Evolutionary conservation across 768 basidiomycete genomes (phyloP), one percentile per base, ranked within the genome.

Genomic region (Kwoniella bestiolae): DNA sequence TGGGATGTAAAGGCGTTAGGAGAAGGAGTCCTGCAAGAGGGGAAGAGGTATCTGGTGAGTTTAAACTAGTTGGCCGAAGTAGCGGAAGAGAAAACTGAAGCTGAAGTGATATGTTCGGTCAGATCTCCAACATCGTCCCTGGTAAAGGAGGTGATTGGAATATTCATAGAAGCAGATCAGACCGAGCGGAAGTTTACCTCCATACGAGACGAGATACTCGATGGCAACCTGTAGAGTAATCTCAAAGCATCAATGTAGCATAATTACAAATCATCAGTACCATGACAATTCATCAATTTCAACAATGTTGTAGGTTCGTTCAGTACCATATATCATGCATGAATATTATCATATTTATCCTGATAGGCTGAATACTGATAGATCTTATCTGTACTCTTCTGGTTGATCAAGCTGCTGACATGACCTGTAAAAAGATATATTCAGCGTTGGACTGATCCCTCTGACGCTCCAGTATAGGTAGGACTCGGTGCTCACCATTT

Each of bases 101-200:
- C 18, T 47, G 7, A 47, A 12, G 6, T 35, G 34, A 35, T 35
- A 6, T 35, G 5, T 12, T 35, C 34, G 34, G 34, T 35, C 12
- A 85, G 85, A 79, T 89, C 4, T 90, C 89, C 25, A 92, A 91
- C 74, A 70, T 93, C 61, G 75, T 86, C 26, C 91, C 92, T 6
- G 87, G 85, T 21, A 87, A 90, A 44, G 82, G 79, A 5, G 85
- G 83, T 7, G 86, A 90, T 14, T 92, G 91, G 91, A 89, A 89
- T 86, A 85, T 83, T 38, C 72, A 8, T 67, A 82, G 55, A 85
- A 34, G 29, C 3, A 32, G 46, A 34, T 16, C 84, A n/a, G 83
- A 82, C 12, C 87, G 83, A 16, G 84, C 87, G 9, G 87, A 90
- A 73, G 84, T 93, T 1, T 91, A 86, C 78, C 79, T 94, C 65